These are phyloP conservation scores for Aristolochia contorta DNA, from an alignment of 164 flowering plant species.

Conservation along the genomic window DNA sequence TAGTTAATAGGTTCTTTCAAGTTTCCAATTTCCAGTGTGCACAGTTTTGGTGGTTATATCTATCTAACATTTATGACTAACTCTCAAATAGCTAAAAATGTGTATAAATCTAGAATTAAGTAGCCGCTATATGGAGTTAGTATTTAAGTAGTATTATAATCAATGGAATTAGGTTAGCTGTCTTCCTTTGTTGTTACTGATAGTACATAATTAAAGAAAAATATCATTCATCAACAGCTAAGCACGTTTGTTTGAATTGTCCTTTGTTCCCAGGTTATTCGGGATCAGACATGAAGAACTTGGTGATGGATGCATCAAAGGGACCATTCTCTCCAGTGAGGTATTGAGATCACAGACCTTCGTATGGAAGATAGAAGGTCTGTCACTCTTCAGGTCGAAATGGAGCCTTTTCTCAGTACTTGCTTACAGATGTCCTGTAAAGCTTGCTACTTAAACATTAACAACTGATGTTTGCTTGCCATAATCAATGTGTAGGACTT, in stretches of 20 bases:
- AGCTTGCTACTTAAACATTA: neutral
- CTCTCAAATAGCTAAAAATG: no score
- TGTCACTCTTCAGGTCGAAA: constrained; percentile 62
- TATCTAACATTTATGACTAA: no score
- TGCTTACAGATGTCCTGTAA: neutral
- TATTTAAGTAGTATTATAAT: no score
- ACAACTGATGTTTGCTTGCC: no score
- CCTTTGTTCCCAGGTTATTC: constrained; percentile 60
- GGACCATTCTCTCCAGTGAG: constrained; percentile 83
- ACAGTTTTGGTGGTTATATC: no score
- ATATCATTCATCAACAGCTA: no score
- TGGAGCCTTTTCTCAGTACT: neutral
- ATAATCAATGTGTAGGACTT: constrained; percentile 48
- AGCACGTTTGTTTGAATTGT: neutral
- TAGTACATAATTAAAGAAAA: neutral
- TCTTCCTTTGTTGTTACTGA: neutral
- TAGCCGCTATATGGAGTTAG: no score
- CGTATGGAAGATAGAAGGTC: constrained; percentile 81
- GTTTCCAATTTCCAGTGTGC: no score
- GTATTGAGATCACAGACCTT: constrained; percentile 71
- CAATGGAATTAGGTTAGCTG: no score
- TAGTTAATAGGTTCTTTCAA: no score
- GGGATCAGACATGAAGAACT: constrained; percentile 97
- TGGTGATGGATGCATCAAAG: constrained; percentile 97
- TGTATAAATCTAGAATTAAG: no score